Evolutionary conservation across 2,329 filamentous ascomycete genomes (phyloP), one percentile per base, ranked within the genome.

Genomic region (Ascochyta lentis): DNA sequence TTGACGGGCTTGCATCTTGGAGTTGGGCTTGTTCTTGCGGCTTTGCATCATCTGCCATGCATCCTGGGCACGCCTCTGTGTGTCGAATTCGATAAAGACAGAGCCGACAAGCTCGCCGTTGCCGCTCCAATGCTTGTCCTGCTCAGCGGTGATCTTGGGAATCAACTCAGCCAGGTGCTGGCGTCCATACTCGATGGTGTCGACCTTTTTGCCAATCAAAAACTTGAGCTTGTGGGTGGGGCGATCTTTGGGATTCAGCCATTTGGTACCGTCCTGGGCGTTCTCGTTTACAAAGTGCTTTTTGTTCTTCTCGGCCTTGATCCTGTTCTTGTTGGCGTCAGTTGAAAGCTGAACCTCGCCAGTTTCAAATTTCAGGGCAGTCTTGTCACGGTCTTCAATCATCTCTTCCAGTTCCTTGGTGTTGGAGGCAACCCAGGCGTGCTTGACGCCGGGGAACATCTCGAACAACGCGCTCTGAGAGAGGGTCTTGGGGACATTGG

Each of bases 141-240:
- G 91, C 39, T 87, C 83, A 19, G 82, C 78, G 38, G 88, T 83
- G 38, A 91, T 88, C 60, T 89, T 84, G 4, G 90, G 89, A 40
- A 88, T 86, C 35, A 96, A 81, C 42, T 88, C 86, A 45, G 87
- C 84, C 44, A 97, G 84, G 70, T 92, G 87, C 1, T 83, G 81
- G 37, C 94, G 88, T 57, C 88, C 89, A 85, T 90, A 96, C 58
- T 94, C 87, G 72, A 99, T 96, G 0, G 91, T 93, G 76, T 98
- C 76, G 39, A 78, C 75, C 61, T 77, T 77, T 60, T 77, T 76
- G 55, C 76, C 76, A 19, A 78, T 75, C 39, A 78, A 64, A 55
- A 74, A 72, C 54, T 76, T 77, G 47, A 77, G 70, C 49, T 68
- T 71, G 62, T 78, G 76, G 4, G 75, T 77, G 0, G 76, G 76